Percentiles rank a stretch among this genome's conserved stretches.
Conservation (phyloP, 2,329 filamentous ascomycete species). For the Fusarium lateritium region DNA sequence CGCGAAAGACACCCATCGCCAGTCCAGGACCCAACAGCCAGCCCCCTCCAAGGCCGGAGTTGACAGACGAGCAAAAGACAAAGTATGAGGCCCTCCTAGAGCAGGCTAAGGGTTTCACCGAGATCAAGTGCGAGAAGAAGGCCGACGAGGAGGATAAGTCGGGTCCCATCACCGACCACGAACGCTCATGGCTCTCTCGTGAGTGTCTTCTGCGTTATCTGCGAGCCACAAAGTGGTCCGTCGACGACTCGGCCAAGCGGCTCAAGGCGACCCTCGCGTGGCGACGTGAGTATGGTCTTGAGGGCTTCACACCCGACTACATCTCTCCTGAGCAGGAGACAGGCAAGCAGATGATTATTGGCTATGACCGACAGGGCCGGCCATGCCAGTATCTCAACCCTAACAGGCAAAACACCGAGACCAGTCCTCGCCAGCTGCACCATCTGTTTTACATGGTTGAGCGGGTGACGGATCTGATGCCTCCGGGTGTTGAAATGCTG, state of each 20-base stretch:
- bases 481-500: conserved; percentile 87
- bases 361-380: conserved; percentile 87
- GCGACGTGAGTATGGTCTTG: conserved; percentile 91
- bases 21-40: conserved; percentile 70
- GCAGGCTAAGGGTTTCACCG: conserved; percentile 78
- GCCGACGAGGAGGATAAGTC: conserved; percentile 64
- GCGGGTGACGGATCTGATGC: conserved; percentile 88
- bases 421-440: conserved; percentile 88
- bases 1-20: conserved; percentile 69
- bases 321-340: conserved; percentile 96
- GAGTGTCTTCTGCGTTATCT: conserved; percentile 96
- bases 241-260: conserved; percentile 82
- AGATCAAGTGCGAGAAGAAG: conserved; percentile 68
- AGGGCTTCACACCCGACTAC: conserved; percentile 84
- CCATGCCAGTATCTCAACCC: conserved; percentile 94
- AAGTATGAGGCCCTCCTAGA: conserved; percentile 87
- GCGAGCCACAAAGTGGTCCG: conserved; percentile 91
- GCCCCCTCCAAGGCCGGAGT: conserved; percentile 68
- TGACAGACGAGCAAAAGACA: conserved; percentile 82
- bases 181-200: conserved; percentile 90
- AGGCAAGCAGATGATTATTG: conserved; percentile 91
- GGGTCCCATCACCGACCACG: conserved; percentile 80
- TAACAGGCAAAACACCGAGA: conserved; percentile 91
- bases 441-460: conserved; percentile 98
- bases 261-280: conserved; percentile 85